Conservation (phyloP, 2,329 filamentous ascomycete genomes). For the Herpotrichia juniperi region DNA sequence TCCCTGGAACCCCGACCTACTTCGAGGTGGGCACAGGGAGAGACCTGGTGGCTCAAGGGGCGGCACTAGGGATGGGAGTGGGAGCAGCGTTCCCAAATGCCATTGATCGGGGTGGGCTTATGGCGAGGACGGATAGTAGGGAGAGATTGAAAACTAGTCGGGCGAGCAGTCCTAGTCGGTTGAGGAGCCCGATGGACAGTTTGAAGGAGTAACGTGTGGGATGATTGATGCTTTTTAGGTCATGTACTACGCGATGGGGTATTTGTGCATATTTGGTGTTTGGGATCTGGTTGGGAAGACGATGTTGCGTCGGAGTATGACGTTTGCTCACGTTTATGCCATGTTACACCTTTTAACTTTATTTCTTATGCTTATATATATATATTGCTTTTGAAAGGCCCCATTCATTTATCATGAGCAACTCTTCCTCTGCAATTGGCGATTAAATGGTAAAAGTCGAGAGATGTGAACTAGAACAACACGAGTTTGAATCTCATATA, state of each 20-base stretch:
- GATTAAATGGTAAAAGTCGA: no score
- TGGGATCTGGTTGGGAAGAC: neutral
- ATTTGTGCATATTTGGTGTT: no score
- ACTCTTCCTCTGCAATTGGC: no score
- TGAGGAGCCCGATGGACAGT: conserved; percentile 44
- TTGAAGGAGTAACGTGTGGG: conserved; percentile 37
- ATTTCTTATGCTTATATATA: neutral
- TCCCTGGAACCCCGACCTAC: conserved; percentile 22
- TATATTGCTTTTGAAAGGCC: no score
- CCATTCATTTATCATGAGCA: no score
- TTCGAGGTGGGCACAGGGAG: conserved; percentile 24
- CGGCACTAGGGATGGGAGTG: conserved; percentile 37
- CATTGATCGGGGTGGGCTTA: conserved; percentile 72
- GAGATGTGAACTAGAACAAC: no score
- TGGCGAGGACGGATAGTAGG: conserved; percentile 82
- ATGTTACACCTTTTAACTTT: neutral
- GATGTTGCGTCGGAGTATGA: neutral
- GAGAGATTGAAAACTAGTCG: conserved; percentile 71
- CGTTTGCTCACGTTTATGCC: neutral
- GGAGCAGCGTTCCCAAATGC: conserved; percentile 42
- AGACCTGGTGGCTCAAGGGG: conserved; percentile 36
- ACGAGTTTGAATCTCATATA: no score
- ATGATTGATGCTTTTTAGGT: no score
- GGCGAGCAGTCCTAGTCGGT: conserved; percentile 55
- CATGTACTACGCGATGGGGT: no score